phyloP scores from a whole-genome alignment of 306 rosid genomes.

The Medicago ruthenica region DNA sequence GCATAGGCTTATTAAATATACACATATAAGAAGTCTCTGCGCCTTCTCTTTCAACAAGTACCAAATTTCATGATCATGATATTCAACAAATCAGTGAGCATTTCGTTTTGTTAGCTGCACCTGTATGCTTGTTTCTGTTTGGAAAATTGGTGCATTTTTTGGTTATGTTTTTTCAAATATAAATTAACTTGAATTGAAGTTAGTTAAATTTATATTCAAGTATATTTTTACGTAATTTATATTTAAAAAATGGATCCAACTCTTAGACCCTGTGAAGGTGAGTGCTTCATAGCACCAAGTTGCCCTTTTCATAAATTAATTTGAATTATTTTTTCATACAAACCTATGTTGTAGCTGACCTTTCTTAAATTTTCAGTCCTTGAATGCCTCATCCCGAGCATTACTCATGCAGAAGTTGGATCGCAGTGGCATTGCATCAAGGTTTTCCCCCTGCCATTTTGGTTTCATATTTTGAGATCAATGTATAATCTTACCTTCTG shows the following conservation, averaged over 20 bases:
- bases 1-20: too few species aligned
- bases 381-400: slow-evolving; percentile 89
- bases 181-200: not conserved
- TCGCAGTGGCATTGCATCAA: slow-evolving; percentile 78
- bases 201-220: slow-evolving; percentile 3
- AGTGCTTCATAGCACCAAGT: not conserved
- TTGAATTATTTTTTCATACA: slow-evolving; percentile 25
- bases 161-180: not conserved
- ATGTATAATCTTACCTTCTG: slow-evolving; percentile 38
- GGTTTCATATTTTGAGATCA: slow-evolving; percentile 35
- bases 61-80: slow-evolving; percentile 11
- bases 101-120: slow-evolving; percentile 4
- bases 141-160: not conserved
- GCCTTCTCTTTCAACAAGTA: not conserved
- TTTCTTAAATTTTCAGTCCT: slow-evolving; percentile 62
- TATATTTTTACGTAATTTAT: slow-evolving; percentile 1
- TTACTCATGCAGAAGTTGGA: slow-evolving; percentile 95
- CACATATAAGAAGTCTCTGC: too few species aligned
- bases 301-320: not conserved
- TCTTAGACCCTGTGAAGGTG: not conserved
- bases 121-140: slow-evolving; percentile 1
- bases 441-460: slow-evolving; percentile 53
- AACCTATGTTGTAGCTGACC: slow-evolving; percentile 31
- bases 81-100: not conserved
- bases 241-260: slow-evolving; percentile 10